Evolutionary conservation across 2,329 filamentous ascomycete species (phyloP).

Genomic region (Fusarium sp.): DNA sequence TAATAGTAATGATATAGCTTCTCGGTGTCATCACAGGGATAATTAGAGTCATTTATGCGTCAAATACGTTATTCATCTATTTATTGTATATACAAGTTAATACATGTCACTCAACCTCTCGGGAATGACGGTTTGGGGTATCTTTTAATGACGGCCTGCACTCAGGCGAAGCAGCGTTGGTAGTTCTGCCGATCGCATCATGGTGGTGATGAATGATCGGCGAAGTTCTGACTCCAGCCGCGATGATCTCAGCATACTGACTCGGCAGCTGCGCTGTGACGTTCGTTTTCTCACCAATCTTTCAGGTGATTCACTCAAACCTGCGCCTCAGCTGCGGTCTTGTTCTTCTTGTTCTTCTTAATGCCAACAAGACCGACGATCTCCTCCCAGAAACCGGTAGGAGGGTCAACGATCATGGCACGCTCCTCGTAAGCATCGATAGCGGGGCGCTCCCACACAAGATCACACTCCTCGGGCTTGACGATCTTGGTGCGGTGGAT

Average conservation of each 20-base stretch:
- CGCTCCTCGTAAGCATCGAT: slow-evolving; percentile 63
- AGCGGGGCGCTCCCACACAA: slow-evolving; percentile 64
- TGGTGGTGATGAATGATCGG: background rate
- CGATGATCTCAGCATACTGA: background rate
- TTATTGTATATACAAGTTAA: slow-evolving; percentile 13
- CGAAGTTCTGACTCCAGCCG: background rate
- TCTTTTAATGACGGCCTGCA: slow-evolving; percentile 1
- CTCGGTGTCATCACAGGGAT: background rate
- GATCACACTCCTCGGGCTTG: slow-evolving; percentile 60
- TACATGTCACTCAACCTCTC: slow-evolving; percentile 7
- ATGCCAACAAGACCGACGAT: slow-evolving; percentile 27
- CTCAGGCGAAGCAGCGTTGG: background rate
- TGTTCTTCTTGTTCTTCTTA: slow-evolving; percentile 27
- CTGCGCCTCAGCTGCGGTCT: slow-evolving; percentile 15
- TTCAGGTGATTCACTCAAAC: slow-evolving; percentile 8
- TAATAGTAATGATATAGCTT: background rate
- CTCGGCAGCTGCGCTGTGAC: background rate
- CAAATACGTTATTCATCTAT: slow-evolving; percentile 8
- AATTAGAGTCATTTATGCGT: background rate
- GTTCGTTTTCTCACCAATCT: background rate
- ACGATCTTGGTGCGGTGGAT: slow-evolving; percentile 64
- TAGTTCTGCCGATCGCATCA: background rate
- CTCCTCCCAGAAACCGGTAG: slow-evolving; percentile 53
- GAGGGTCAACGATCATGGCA: slow-evolving; percentile 48
- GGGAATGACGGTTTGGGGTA: slow-evolving; percentile 16